These are phyloP conservation scores for Capsicum baccatum DNA, from an alignment of 257 asterid genomes.

Conservation along the genomic window DNA sequence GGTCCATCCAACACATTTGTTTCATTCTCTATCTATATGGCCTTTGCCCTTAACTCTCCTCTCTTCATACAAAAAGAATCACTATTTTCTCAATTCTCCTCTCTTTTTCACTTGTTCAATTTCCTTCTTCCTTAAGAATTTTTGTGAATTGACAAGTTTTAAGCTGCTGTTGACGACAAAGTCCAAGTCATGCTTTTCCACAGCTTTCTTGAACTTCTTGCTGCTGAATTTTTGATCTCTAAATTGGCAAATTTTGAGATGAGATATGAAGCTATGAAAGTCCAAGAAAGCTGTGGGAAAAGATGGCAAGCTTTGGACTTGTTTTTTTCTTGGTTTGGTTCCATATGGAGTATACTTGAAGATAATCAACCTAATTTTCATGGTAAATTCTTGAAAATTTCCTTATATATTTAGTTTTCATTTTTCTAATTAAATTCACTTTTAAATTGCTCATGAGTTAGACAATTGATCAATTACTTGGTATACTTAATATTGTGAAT, in stretches of 20 bases:
- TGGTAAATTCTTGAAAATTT: background rate
- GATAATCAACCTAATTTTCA: constrained; percentile 14
- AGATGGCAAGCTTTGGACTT: constrained; percentile 55
- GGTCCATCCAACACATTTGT: constrained; percentile 49
- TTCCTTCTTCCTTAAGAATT: background rate
- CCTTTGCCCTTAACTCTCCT: background rate
- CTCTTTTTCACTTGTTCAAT: background rate
- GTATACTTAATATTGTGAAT: background rate
- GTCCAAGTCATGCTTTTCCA: constrained; percentile 84
- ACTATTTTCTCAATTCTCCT: constrained; percentile 26
- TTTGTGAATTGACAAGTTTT: background rate
- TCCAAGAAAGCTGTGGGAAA: constrained; percentile 71
- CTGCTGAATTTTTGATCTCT: constrained; percentile 28
- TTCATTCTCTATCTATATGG: constrained; percentile 15
- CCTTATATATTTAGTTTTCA: background rate
- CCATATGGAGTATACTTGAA: background rate
- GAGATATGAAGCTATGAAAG: constrained; percentile 35
- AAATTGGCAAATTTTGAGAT: background rate
- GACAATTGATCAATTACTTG: background rate
- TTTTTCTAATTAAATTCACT: background rate
- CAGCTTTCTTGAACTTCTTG: constrained; percentile 95
- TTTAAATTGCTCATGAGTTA: background rate
- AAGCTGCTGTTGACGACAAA: constrained; percentile 22
- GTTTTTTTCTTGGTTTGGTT: background rate
- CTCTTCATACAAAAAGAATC: background rate